Percentiles rank a stretch among this genome's conserved stretches.
phyloP scores from a whole-genome alignment of 192 early-diverging fungal species.

The Irineochytrium annulatum region DNA sequence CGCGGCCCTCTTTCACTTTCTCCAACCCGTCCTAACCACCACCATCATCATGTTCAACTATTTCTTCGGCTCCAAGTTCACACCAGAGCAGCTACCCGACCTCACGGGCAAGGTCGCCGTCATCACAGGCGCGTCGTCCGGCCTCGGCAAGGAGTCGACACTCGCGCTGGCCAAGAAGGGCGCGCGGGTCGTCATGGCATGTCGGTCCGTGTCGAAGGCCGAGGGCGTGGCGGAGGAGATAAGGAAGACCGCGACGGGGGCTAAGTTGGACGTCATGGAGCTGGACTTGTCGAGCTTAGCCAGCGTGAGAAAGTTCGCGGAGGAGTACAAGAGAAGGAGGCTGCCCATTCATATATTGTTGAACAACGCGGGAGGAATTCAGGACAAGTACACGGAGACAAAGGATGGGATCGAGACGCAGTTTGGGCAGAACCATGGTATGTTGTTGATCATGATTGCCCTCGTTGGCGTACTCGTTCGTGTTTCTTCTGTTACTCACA shows the following conservation, averaged over 20 bases:
- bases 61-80: slow-evolving; percentile 6
- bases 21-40: too few relatives aligned
- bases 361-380: slow-evolving; percentile 29
- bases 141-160: slow-evolving; percentile 26
- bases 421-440: slow-evolving; percentile 14
- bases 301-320: slow-evolving; percentile 16
- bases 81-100: slow-evolving; percentile 1
- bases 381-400: slow-evolving; percentile 18
- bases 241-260: slow-evolving; percentile 10
- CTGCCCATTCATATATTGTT: slow-evolving; percentile 20
- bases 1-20: too few relatives aligned
- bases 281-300: slow-evolving; percentile 27
- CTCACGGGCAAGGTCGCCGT: slow-evolving; percentile 24
- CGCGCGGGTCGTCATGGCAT: slow-evolving; percentile 22
- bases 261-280: slow-evolving; percentile 30
- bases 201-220: slow-evolving; percentile 18
- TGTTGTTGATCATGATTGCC: neutral
- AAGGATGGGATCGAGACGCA: slow-evolving; percentile 21
- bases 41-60: neutral
- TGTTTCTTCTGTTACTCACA: slow-evolving; percentile 13
- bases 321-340: neutral
- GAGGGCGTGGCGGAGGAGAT: slow-evolving; percentile 27
- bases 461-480: slow-evolving; percentile 3
- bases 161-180: slow-evolving; percentile 26
- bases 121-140: slow-evolving; percentile 33